Evolutionary conservation across 306 rosid species (phyloP).

Genomic region (Carpinus fangiana): DNA sequence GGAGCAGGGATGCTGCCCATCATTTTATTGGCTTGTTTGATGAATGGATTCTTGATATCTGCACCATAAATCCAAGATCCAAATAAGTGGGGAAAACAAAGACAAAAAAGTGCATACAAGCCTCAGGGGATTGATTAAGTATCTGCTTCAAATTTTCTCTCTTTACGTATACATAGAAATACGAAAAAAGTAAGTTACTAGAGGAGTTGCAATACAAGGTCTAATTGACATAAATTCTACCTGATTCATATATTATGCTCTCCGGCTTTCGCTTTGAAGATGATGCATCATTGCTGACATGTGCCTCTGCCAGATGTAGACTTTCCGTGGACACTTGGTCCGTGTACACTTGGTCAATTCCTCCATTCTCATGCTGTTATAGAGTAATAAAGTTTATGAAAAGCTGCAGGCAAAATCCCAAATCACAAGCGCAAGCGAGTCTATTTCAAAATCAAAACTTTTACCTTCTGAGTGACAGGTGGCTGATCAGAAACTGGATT

Average conservation of each 20-base stretch:
- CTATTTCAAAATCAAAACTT: not conserved
- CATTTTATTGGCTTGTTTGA: slow-evolving; percentile 52
- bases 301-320: slow-evolving; percentile 40
- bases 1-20: slow-evolving; percentile 76
- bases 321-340: slow-evolving; percentile 22
- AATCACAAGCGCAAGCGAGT: not conserved
- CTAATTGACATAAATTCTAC: slow-evolving; percentile 37
- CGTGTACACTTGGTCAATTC: slow-evolving; percentile 30
- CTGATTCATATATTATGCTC: slow-evolving; percentile 38
- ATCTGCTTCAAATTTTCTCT: slow-evolving; percentile 13
- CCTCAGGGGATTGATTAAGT: not conserved
- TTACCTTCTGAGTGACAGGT: slow-evolving; percentile 49
- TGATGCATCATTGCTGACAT: slow-evolving; percentile 40
- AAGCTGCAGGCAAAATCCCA: slow-evolving; percentile 5
- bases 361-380: slow-evolving; percentile 53
- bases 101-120: not conserved
- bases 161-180: not conserved
- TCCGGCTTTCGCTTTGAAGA: slow-evolving; percentile 41
- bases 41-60: slow-evolving; percentile 51
- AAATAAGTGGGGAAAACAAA: not conserved
- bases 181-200: not conserved
- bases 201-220: not conserved
- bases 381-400: slow-evolving; percentile 12
- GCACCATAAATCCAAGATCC: slow-evolving; percentile 23
- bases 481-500: slow-evolving; percentile 35